Percentiles rank a stretch among this genome's conserved stretches.
phyloP scores from a whole-genome alignment of 2,329 filamentous ascomycete genomes.

The Paecilomyces variotii region DNA sequence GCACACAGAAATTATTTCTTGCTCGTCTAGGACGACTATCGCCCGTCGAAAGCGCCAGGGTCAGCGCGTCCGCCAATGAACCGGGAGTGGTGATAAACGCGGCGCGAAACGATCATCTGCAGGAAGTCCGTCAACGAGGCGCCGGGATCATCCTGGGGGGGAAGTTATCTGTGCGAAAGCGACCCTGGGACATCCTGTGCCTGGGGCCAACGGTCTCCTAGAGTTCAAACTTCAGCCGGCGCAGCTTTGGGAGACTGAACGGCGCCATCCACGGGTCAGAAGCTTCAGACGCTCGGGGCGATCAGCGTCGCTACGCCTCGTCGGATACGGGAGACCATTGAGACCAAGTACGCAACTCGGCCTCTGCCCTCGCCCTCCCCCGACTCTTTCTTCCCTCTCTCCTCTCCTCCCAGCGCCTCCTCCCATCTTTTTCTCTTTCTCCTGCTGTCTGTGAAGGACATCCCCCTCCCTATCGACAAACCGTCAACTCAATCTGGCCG shows the following conservation, averaged over 20 bases:
- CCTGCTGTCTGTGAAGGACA: conserved; percentile 6
- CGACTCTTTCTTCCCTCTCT: conserved; percentile 7
- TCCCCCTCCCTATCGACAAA: conserved; percentile 12
- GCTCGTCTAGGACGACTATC: neutral
- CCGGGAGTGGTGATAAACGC: neutral
- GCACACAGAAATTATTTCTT: neutral
- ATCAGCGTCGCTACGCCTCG: neutral
- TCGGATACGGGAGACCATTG: conserved; percentile 8
- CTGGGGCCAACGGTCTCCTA: neutral
- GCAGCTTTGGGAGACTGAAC: neutral
- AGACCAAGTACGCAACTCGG: conserved; percentile 11
- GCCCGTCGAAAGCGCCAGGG: neutral
- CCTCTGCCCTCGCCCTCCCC: conserved; percentile 6
- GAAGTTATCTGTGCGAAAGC: neutral
- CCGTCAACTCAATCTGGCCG: conserved; percentile 31
- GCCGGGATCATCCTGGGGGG: neutral
- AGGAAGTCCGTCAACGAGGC: neutral
- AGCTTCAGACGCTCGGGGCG: neutral
- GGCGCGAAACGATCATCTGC: neutral
- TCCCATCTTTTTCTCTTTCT: conserved; percentile 7
- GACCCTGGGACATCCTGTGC: neutral
- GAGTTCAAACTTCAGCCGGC: neutral
- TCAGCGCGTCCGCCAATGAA: neutral
- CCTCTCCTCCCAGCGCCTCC: conserved; percentile 1
- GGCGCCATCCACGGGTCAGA: neutral